These are phyloP conservation scores for Pseudohyphozyma bogoriensis DNA, from an alignment of 768 basidiomycete genomes.

Conservation along the genomic window DNA sequence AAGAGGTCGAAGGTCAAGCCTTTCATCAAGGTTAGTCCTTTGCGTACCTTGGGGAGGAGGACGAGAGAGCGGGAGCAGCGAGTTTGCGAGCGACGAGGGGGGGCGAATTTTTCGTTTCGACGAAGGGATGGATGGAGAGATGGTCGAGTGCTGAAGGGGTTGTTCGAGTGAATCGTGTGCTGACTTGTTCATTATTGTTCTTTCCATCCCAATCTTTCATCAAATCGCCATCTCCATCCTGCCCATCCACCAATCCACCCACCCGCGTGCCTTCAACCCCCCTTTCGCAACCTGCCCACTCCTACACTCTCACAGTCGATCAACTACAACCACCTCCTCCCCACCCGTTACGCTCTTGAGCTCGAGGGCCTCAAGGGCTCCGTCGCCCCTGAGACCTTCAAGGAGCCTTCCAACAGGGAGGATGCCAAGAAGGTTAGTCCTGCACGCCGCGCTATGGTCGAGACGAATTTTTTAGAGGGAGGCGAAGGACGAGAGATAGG, in stretches of 20 bases:
- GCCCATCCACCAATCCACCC: background rate
- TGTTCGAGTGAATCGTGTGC: no score
- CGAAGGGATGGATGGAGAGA: background rate
- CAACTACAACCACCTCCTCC: conserved; percentile 99
- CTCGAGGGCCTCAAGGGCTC: conserved; percentile 85
- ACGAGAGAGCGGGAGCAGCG: no score
- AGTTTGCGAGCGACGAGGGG: background rate
- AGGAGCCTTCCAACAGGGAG: conserved; percentile 90
- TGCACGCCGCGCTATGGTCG: no score
- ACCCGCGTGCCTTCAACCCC: background rate
- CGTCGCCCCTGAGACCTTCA: conserved; percentile 81
- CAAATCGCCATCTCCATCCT: background rate
- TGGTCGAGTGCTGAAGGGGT: background rate
- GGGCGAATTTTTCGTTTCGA: background rate
- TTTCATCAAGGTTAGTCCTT: conserved; percentile 77
- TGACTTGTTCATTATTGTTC: no score
- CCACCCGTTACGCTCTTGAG: conserved; percentile 96
- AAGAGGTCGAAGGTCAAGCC: conserved; percentile 96
- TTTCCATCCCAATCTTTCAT: no score
- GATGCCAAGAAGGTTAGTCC: conserved; percentile 30
- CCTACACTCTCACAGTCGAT: conserved; percentile 50
- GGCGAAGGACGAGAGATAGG: no score
- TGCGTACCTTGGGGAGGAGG: background rate
- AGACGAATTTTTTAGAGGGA: no score
- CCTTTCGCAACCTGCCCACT: background rate